phyloP scores from a whole-genome alignment of 257 asterid species.

The Fraxinus excelsior region DNA sequence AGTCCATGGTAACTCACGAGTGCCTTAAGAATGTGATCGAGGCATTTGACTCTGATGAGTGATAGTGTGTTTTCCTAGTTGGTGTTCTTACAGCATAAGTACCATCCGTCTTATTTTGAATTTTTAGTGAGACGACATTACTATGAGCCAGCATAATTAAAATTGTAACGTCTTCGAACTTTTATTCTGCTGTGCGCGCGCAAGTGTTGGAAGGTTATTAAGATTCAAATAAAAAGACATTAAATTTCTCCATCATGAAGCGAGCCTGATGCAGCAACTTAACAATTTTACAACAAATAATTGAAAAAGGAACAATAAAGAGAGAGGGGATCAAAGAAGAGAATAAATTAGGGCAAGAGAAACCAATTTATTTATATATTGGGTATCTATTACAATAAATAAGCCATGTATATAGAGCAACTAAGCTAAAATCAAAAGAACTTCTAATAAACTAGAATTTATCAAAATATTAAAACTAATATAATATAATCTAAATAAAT shows the following conservation, averaged over 20 bases:
- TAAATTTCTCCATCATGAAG: not conserved
- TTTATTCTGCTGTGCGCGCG: not conserved
- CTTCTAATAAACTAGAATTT: too few species aligned
- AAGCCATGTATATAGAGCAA: too few species aligned
- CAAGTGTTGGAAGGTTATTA: not conserved
- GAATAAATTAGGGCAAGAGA: too few species aligned
- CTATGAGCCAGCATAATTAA: not conserved
- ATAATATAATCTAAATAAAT: too few species aligned
- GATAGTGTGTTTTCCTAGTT: not conserved
- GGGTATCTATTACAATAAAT: too few species aligned
- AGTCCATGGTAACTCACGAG: not conserved
- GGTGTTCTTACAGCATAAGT: not conserved
- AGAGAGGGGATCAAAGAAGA: too few species aligned
- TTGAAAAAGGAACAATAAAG: too few species aligned
- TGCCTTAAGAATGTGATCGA: not conserved
- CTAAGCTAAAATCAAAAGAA: too few species aligned
- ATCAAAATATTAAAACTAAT: too few species aligned
- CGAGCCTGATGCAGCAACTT: not conserved
- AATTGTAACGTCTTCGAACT: not conserved
- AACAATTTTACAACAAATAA: too few species aligned
- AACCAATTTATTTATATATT: too few species aligned
- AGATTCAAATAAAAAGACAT: not conserved
- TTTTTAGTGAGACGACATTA: not conserved
- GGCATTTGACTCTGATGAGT: not conserved
- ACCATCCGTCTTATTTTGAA: not conserved